phyloP scores from a whole-genome alignment of 768 basidiomycete species.

The Boletus tylopilopsis region DNA sequence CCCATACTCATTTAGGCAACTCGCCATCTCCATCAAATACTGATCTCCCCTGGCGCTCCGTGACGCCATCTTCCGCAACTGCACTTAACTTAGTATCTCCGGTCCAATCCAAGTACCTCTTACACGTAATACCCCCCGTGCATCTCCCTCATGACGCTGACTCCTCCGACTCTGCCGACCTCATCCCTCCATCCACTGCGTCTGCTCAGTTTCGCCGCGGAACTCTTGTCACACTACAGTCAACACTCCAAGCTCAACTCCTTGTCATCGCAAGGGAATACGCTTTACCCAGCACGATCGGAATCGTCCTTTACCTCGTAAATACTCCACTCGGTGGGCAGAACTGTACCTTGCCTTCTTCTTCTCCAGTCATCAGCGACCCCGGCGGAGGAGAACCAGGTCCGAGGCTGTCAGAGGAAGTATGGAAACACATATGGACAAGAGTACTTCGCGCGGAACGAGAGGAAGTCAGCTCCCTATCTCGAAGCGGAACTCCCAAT shows the following conservation, averaged over 20 bases:
- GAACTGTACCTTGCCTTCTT: constrained; percentile 14
- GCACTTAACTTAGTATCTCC: constrained; percentile 37
- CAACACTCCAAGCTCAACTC: constrained; percentile 80
- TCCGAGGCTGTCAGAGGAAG: constrained; percentile 80
- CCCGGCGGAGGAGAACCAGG: constrained; percentile 55
- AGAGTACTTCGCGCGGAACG: constrained; percentile 65
- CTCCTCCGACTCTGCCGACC: constrained; percentile 37
- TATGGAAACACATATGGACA: constrained; percentile 86
- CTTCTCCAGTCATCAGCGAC: constrained; percentile 18
- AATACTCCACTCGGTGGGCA: constrained; percentile 27
- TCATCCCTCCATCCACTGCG: constrained; percentile 50
- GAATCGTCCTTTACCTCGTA: constrained; percentile 81
- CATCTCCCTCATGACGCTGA: constrained; percentile 65
- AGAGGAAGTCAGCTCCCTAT: constrained; percentile 33
- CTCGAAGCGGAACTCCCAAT: constrained; percentile 35
- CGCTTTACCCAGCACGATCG: constrained; percentile 81
- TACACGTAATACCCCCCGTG: constrained; percentile 80
- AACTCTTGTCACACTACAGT: constrained; percentile 79
- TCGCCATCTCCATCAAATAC: constrained; percentile 16
- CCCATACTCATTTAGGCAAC: constrained; percentile 11
- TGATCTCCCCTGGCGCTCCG: constrained; percentile 45
- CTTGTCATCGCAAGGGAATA: constrained; percentile 91
- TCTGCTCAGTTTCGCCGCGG: constrained; percentile 80
- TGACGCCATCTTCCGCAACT: constrained; percentile 43
- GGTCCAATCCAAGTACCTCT: constrained; percentile 61